Evolutionary conservation across 2,329 filamentous ascomycete species (phyloP).

Genomic region (Xylaria sp.): DNA sequence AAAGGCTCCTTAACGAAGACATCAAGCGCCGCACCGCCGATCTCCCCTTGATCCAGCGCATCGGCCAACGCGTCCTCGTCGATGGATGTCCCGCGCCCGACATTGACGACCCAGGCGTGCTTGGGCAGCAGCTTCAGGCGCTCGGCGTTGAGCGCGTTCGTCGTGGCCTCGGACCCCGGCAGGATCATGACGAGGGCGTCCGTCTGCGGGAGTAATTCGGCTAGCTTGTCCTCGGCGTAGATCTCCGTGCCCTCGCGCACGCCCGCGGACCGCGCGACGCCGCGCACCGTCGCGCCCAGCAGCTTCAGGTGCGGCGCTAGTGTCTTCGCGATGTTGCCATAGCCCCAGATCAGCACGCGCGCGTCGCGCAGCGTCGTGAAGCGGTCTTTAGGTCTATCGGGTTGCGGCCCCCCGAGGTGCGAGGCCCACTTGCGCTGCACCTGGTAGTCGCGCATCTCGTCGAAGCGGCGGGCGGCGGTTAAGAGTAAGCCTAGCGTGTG

Average conservation of each 20-base stretch:
- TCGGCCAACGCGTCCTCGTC: slow-evolving; percentile 62
- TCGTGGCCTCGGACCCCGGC: slow-evolving; percentile 67
- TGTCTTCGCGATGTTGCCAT: slow-evolving; percentile 73
- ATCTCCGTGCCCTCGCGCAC: slow-evolving; percentile 70
- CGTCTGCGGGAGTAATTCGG: slow-evolving; percentile 64
- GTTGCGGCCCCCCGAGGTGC: slow-evolving; percentile 71
- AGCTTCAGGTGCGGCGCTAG: slow-evolving; percentile 65
- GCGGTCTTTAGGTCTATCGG: slow-evolving; percentile 64
- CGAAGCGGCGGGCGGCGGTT: slow-evolving; percentile 65
- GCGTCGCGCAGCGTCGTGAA: slow-evolving; percentile 71
- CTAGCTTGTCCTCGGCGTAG: slow-evolving; percentile 63
- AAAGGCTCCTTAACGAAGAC: slow-evolving; percentile 56
- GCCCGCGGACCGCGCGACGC: slow-evolving; percentile 66
- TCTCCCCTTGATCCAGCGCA: slow-evolving; percentile 56
- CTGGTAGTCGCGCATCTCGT: slow-evolving; percentile 73
- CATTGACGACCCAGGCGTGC: slow-evolving; percentile 67
- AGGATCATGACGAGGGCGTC: slow-evolving; percentile 77
- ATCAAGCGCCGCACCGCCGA: slow-evolving; percentile 63
- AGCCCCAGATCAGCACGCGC: slow-evolving; percentile 71
- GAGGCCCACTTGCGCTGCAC: slow-evolving; percentile 66
- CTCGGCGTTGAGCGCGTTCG: slow-evolving; percentile 65
- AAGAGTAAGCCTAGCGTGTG: slow-evolving; percentile 70
- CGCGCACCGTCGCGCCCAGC: slow-evolving; percentile 68
- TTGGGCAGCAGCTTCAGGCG: slow-evolving; percentile 64
- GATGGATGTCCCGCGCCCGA: slow-evolving; percentile 61